A percentile compares a stretch with the other conserved stretches of the same genome.
Evolutionary conservation across 1,284 basidiomycete species (phyloP).

Genomic region (Anthracocystis setariae): DNA sequence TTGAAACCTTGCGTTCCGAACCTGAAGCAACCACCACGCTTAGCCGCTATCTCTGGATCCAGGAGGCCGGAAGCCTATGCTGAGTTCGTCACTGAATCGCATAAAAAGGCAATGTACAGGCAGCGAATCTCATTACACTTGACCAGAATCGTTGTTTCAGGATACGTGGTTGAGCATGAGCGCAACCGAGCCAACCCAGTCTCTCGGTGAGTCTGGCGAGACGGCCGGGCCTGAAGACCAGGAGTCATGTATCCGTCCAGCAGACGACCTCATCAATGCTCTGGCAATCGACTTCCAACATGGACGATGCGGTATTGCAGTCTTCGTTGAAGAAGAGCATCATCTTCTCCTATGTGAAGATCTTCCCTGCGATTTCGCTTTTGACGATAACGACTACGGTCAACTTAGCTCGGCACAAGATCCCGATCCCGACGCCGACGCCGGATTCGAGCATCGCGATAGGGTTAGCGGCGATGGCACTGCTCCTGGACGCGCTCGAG

Average conservation of each 20-base stretch:
- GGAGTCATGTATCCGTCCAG: neutral
- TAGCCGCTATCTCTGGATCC: no score
- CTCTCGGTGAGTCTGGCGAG: slow-evolving; percentile 9
- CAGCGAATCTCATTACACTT: neutral
- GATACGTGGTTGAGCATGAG: slow-evolving; percentile 13
- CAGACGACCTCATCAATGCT: slow-evolving; percentile 5
- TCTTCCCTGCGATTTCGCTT: slow-evolving; percentile 27
- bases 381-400: slow-evolving; percentile 2
- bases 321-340: slow-evolving; percentile 32
- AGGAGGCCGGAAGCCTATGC: no score
- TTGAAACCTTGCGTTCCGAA: no score
- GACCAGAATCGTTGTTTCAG: neutral
- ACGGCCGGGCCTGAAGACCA: slow-evolving; percentile 2
- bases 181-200: slow-evolving; percentile 5
- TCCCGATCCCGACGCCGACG: neutral
- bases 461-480: neutral
- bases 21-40: no score
- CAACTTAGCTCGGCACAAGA: neutral
- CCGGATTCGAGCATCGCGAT: neutral
- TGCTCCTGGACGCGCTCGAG: neutral
- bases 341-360: slow-evolving; percentile 47
- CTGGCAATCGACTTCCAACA: slow-evolving; percentile 30
- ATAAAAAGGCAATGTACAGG: no score
- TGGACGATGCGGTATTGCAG: slow-evolving; percentile 26
- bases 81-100: no score